A percentile compares a stretch with the other conserved stretches of the same genome.
Conservation (phyloP, 345 rosid species). For the Ceriops decandra region DNA sequence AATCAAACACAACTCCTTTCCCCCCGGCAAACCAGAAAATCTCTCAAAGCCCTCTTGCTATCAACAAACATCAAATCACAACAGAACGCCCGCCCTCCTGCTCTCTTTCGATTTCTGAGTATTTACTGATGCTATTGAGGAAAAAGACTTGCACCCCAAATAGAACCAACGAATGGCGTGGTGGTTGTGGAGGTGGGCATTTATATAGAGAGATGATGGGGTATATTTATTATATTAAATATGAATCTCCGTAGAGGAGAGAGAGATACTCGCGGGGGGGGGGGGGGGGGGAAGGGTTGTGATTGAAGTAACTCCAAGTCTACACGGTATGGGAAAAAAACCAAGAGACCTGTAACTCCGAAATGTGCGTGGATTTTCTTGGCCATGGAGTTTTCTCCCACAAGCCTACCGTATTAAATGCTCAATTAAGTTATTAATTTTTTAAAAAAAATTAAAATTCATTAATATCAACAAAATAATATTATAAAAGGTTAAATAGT, state of each 20-base stretch:
- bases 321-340: conserved; percentile 14
- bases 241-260: not conserved
- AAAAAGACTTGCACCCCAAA: not conserved
- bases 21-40: conserved; percentile 1
- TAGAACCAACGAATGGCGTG: not conserved
- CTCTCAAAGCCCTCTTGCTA: not conserved
- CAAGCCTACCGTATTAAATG: too few species aligned
- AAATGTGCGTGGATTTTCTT: too few species aligned
- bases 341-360: not conserved
- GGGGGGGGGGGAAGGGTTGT: not conserved
- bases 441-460: too few species aligned
- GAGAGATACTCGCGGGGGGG: not conserved
- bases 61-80: too few species aligned
- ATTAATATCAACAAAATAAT: too few species aligned
- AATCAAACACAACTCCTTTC: not conserved
- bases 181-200: conserved; percentile 9
- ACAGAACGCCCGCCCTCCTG: too few species aligned
- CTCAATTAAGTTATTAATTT: too few species aligned
- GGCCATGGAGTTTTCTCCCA: too few species aligned
- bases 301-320: conserved; percentile 37
- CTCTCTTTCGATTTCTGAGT: not conserved
- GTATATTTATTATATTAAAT: too few species aligned
- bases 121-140: not conserved
- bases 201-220: not conserved
- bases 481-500: too few species aligned